These are phyloP conservation scores for Xylariaceae sp. DNA, from an alignment of 2,329 filamentous ascomycete genomes.

Conservation along the genomic window DNA sequence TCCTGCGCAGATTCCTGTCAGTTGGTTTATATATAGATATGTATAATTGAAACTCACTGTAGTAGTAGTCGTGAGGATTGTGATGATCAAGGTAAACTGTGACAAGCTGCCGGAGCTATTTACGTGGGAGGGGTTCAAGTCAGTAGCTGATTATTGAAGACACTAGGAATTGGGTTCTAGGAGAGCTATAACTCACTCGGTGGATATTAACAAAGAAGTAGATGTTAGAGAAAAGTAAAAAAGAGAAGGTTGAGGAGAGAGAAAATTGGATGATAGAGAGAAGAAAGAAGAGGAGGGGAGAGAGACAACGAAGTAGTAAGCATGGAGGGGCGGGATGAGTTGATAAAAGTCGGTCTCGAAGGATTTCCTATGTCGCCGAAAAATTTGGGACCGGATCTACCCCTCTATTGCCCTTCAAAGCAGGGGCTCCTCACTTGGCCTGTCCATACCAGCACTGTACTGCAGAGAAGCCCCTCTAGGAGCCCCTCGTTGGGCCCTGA, in stretches of 20 bases:
- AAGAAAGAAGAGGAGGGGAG: constrained; percentile 31
- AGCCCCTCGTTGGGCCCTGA: constrained; percentile 26
- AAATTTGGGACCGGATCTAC: constrained; percentile 27
- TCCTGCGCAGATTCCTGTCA: constrained; percentile 30
- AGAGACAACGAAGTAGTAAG: constrained; percentile 26
- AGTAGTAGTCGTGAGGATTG: not conserved
- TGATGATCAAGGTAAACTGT: constrained; percentile 18
- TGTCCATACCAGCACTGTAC: no score
- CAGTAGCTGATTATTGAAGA: constrained; percentile 17
- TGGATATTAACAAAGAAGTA: constrained; percentile 24
- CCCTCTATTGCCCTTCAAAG: not conserved
- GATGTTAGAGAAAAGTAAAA: constrained; percentile 14
- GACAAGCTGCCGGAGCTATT: constrained; percentile 16
- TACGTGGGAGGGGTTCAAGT: constrained; percentile 20
- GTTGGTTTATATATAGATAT: no score
- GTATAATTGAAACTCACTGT: constrained; percentile 15
- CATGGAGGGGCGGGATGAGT: constrained; percentile 27
- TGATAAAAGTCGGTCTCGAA: constrained; percentile 16
- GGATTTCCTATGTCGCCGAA: constrained; percentile 20
- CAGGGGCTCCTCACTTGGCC: constrained; percentile 2
- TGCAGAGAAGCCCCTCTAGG: not conserved
- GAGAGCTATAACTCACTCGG: constrained; percentile 14
- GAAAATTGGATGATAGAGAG: constrained; percentile 27
- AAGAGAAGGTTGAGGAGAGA: constrained; percentile 33
- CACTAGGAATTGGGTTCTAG: not conserved